Percentiles rank a stretch among this genome's conserved stretches.
Conservation (phyloP, 2,329 filamentous ascomycete genomes). For the Raffaelea albimanens region DNA sequence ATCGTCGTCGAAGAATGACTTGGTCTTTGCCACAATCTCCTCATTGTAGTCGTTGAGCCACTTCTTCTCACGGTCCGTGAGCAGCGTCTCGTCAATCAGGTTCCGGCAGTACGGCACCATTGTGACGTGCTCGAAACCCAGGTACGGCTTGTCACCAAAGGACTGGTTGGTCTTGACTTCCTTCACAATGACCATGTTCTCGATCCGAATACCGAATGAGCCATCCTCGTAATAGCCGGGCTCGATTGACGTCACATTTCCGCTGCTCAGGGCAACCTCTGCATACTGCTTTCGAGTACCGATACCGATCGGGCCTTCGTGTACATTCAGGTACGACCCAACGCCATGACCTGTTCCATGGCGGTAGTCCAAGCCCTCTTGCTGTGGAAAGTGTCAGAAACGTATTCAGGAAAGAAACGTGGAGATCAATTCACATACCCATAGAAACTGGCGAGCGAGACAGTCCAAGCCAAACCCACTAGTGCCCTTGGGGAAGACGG, state of each 20-base stretch:
- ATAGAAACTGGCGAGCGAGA: conserved; percentile 82
- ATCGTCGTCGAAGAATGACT: conserved; percentile 64
- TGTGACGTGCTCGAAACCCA: conserved; percentile 94
- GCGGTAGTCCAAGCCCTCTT: conserved; percentile 82
- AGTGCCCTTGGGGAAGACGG: conserved; percentile 88
- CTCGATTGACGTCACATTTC: conserved; percentile 93
- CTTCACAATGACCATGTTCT: conserved; percentile 87
- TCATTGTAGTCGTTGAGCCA: conserved; percentile 85
- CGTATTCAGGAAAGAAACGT: neutral
- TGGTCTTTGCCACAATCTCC: conserved; percentile 75
- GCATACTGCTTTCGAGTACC: conserved; percentile 86
- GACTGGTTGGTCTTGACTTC: conserved; percentile 79
- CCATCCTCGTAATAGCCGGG: conserved; percentile 97
- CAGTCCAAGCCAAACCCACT: conserved; percentile 86
- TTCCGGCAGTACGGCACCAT: conserved; percentile 93
- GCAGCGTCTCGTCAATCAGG: conserved; percentile 64
- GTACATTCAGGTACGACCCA: conserved; percentile 90
- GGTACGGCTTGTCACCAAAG: conserved; percentile 88
- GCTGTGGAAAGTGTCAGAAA: conserved; percentile 23
- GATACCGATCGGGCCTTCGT: conserved; percentile 94
- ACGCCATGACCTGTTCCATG: conserved; percentile 96
- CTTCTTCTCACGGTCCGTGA: conserved; percentile 65
- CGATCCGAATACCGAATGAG: conserved; percentile 87
- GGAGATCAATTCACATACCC: conserved; percentile 48
- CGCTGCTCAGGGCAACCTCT: conserved; percentile 80